Evolutionary conservation across 805 yeast genomes (phyloP), one percentile per base, ranked within the genome.

Genomic region (Hemisphaericaspora nanyangensis): DNA sequence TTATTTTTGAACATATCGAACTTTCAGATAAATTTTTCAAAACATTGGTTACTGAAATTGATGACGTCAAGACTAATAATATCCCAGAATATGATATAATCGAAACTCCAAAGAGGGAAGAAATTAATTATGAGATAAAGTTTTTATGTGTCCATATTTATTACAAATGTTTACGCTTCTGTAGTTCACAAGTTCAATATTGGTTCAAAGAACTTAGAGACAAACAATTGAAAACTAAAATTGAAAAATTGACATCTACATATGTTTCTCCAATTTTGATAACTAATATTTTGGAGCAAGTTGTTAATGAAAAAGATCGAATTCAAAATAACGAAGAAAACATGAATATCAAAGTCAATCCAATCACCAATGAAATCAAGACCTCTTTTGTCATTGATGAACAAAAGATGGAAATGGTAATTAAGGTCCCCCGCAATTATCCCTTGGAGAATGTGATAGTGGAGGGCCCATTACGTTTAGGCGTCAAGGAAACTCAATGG

Each of bases 401-500:
- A 40, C 95, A 89, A 52, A 77, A 76, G 18, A 72, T 90, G 74
- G 95, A 86, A 50, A 76, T 95, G 66, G 74, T 80, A 0, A 79
- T 91, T 44, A 72, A 72, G 31, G 63, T 91, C 6, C 98, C 98
- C 0, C 52, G 67, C 0, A 74, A 78, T 29, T 93, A 80, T 50
- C 99, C 99, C 7, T 72, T 91, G 30, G 75, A 79, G 2, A 82
- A 77, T 46, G 82, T 93, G 7, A 66, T 69, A 7, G 89, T 93
- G 1, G 78, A 77, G 33, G 97, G 96, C 3, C 77, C 88, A 0
- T 70, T 78, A 34, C 70, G 95, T 44, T 74, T 88, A 25, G 98
- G 98, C 16, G 95, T 91, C 12, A 85, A 84, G 47, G 98, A 91
- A 50, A 80, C 78, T 45, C 89, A 86, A 60, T 90, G 96, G 95